Percentiles rank a stretch among this genome's conserved stretches.
Conservation (phyloP, 2,329 filamentous ascomycete species). For the Clarireedia monteithiana region DNA sequence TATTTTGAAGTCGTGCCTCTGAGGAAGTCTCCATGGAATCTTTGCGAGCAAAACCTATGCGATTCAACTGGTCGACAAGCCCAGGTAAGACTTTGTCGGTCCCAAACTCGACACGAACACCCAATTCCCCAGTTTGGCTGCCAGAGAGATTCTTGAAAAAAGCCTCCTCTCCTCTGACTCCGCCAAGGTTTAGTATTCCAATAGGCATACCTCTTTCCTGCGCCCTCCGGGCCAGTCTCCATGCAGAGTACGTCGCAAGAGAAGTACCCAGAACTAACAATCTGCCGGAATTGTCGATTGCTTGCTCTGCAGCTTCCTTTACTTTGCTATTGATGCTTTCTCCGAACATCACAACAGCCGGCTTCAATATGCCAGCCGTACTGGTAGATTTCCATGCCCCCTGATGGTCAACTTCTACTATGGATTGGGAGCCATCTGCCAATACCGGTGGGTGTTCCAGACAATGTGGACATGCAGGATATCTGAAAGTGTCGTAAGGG, state of each 20-base stretch:
- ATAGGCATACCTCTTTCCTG: constrained; percentile 78
- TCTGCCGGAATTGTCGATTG: constrained; percentile 67
- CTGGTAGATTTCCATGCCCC: constrained; percentile 66
- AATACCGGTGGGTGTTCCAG: constrained; percentile 52
- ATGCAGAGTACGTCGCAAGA: constrained; percentile 90
- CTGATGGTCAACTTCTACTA: constrained; percentile 66
- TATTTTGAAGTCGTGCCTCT: constrained; percentile 22
- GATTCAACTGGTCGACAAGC: constrained; percentile 43
- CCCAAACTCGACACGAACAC: constrained; percentile 49
- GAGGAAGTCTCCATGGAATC: constrained; percentile 23
- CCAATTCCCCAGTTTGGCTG: constrained; percentile 41
- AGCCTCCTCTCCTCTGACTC: constrained; percentile 68
- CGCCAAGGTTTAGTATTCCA: constrained; percentile 81
- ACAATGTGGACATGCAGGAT: constrained; percentile 82
- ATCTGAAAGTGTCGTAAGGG: constrained; percentile 83
- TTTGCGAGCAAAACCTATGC: constrained; percentile 21
- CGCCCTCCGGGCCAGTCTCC: constrained; percentile 78
- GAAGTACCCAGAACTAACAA: constrained; percentile 82
- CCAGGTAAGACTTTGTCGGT: constrained; percentile 51
- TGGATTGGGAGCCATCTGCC: constrained; percentile 45
- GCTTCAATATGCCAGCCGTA: constrained; percentile 77
- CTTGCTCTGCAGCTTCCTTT: constrained; percentile 69
- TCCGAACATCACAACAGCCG: constrained; percentile 93
- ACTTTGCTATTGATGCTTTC: constrained; percentile 68
- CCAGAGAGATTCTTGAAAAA: constrained; percentile 55